phyloP scores from a whole-genome alignment of 140 eudicot genomes.

The Cichorium intybus region DNA sequence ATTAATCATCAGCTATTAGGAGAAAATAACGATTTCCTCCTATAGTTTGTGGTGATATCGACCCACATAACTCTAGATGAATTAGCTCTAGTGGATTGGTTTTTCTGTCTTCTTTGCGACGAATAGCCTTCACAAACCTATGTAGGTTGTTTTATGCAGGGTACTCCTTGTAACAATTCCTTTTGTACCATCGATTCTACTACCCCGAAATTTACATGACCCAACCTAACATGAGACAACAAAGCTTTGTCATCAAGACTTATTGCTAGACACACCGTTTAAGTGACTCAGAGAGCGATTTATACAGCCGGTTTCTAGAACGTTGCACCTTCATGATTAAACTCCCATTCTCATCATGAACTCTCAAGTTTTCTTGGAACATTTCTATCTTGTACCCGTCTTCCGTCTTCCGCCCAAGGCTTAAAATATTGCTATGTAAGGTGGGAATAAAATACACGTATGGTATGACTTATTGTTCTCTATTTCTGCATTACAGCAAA shows the following conservation, averaged over 20 bases:
- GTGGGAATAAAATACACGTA: background rate
- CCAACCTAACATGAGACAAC: conserved; percentile 8
- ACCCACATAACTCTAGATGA: too few species aligned
- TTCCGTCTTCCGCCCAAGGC: background rate
- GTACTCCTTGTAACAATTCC: too few species aligned
- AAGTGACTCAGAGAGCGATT: background rate
- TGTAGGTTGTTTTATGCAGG: too few species aligned
- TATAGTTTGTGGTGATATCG: too few species aligned
- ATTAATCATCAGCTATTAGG: too few species aligned
- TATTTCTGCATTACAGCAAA: background rate
- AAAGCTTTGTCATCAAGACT: background rate
- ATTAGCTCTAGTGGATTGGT: too few species aligned
- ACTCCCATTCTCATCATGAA: background rate
- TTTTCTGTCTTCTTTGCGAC: too few species aligned
- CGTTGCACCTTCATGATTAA: background rate
- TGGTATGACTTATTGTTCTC: background rate
- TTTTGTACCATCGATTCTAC: too few species aligned
- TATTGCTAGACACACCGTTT: background rate
- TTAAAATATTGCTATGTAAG: background rate
- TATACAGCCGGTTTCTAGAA: background rate
- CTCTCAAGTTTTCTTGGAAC: background rate
- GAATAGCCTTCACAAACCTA: too few species aligned
- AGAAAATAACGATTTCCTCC: too few species aligned
- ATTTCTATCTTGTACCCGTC: background rate
- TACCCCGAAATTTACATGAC: too few species aligned